Evolutionary conservation across 129 eudicot genomes (phyloP).

Genomic region (Dittrichia graveolens): DNA sequence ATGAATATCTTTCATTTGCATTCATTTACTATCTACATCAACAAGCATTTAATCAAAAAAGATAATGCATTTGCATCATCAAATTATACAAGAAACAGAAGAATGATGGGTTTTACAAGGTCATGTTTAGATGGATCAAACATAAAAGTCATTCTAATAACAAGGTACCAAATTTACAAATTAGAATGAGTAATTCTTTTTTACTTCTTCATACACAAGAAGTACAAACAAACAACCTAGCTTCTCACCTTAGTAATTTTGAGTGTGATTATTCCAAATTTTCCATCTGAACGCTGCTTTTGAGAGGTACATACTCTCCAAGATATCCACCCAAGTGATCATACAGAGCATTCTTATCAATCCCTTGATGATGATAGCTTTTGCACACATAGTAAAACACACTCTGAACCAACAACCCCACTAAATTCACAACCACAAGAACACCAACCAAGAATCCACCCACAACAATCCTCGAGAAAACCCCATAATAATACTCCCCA

Average conservation of each 20-base stretch:
- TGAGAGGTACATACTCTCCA: conserved; percentile 93
- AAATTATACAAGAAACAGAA: neutral
- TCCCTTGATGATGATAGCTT: conserved; percentile 80
- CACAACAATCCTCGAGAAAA: conserved; percentile 62
- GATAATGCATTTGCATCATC: neutral
- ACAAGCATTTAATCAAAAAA: no score
- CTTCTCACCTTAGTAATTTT: conserved; percentile 18
- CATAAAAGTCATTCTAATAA: conserved; percentile 1
- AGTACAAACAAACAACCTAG: conserved; percentile 29
- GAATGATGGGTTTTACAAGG: neutral
- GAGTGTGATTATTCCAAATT: conserved; percentile 48
- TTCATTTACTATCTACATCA: neutral
- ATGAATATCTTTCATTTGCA: neutral
- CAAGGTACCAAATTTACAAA: conserved; percentile 31
- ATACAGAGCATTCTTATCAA: conserved; percentile 74
- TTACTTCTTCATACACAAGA: conserved; percentile 28
- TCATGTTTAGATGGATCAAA: neutral
- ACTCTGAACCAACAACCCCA: conserved; percentile 84
- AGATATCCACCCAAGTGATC: conserved; percentile 93
- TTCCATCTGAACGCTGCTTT: conserved; percentile 96
- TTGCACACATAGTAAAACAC: conserved; percentile 93
- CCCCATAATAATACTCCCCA: conserved; percentile 55
- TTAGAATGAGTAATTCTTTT: neutral
- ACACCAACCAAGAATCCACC: conserved; percentile 93
- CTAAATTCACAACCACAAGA: conserved; percentile 78